Percentiles rank a stretch among this genome's conserved stretches.
These are phyloP conservation scores for Termitomyces bulborhizus DNA, from an alignment of 768 basidiomycete species.

Conservation along the genomic window DNA sequence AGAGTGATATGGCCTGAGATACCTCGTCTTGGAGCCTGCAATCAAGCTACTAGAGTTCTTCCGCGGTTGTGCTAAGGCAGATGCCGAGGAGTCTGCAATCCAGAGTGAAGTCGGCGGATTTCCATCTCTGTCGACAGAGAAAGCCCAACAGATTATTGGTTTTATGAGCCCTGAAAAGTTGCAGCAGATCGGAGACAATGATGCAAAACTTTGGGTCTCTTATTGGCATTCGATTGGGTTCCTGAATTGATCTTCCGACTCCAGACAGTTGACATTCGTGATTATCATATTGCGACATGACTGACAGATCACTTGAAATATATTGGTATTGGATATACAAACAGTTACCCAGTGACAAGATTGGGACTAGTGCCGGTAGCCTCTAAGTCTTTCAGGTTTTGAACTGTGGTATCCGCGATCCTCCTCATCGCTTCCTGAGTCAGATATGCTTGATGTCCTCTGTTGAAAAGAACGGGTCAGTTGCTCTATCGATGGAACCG, in stretches of 20 bases:
- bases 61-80: slow-evolving; percentile 16
- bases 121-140: slow-evolving; percentile 2
- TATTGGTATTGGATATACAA: slow-evolving; percentile 15
- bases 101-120: slow-evolving; percentile 6
- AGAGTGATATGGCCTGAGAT: background rate
- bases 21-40: slow-evolving; percentile 19
- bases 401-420: slow-evolving; percentile 33
- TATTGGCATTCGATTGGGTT: slow-evolving; percentile 6
- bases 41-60: slow-evolving; percentile 29
- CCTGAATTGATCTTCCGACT: background rate
- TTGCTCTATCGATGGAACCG: background rate
- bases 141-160: background rate
- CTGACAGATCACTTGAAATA: too few species aligned
- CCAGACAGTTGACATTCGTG: too few species aligned
- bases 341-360: slow-evolving; percentile 9
- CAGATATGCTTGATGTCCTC: slow-evolving; percentile 39
- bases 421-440: slow-evolving; percentile 33
- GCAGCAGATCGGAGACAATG: background rate
- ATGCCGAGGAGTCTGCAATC: background rate
- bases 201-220: slow-evolving; percentile 7
- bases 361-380: slow-evolving; percentile 24
- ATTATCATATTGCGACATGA: too few species aligned
- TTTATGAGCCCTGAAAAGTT: background rate
- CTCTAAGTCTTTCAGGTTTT: slow-evolving; percentile 28
- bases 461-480: slow-evolving; percentile 5